Base-by-base conservation (phyloP, 208 protist species). In the Plasmodiophora brassicae region DNA sequence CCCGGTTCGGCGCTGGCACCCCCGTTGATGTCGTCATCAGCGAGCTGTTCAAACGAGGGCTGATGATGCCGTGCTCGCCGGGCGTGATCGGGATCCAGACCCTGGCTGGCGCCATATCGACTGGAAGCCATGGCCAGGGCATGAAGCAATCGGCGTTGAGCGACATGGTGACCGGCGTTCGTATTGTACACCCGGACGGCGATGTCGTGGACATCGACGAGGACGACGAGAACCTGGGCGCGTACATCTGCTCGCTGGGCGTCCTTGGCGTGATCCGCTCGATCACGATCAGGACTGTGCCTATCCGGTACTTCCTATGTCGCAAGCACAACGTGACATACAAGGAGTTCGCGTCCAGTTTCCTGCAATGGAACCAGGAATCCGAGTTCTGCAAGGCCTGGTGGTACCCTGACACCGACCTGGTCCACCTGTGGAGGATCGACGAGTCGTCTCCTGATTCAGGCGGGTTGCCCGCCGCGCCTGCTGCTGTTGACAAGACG, bases 391-490 rank as follows among this genome's bases (percentile, higher is more conserved):
- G 65, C 41, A 78, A 78, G n/a, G 65, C 65, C 65, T 78, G 65
- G 65, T 78, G 65, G 65, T 78, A 78, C n/a, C 65, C 65, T n/a
- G 65, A 78, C 20, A 78, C 65, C 32, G n/a, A 78, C 41, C n/a
- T 78, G 65, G 65, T 78, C 41, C 65, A 78, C n/a, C 32, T 78
- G 10, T 78, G 65, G 65, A 78, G n/a, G 41, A 32, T 78, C n/a
- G 65, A 78, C 65, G 65, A 78, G 41, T n/a, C n/a, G n/a, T n/a
- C n/a, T n/a, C n/a, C n/a, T n/a, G 65, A 78, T 32, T 8, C 10
- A 44, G 65, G 65, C 14, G 50, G 25, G 50, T 28, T 57, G 14
- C 32, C 32, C 65, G 14, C 5, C 14, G 65, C 41, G 32, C 50
- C 20, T 14, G 32, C n/a, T 5, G 5, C 10, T 78, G 65, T 38